Base-by-base conservation (phyloP, 2,329 filamentous ascomycete genomes). In the Colletotrichum salicis region DNA sequence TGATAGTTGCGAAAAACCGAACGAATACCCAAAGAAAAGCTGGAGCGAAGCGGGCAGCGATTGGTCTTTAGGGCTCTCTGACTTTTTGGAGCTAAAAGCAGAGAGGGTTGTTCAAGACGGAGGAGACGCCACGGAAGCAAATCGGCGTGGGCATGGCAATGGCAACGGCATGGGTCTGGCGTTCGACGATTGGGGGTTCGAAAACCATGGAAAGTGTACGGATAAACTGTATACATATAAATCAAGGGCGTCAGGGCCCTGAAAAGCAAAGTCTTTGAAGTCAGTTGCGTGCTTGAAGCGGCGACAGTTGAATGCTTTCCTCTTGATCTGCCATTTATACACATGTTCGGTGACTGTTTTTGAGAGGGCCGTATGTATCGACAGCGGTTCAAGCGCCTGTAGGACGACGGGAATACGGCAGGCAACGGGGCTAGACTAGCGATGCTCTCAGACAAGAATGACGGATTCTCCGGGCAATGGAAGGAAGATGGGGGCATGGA, bases 201-300 rank as follows among this genome's bases (percentile, higher is more conserved):
- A 24, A 63, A 63, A 15, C 41, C 31, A 41, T 29, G 41, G 31
- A 27, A 61, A 48, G 64, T 58, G 57, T 54, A 68, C 33, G 58
- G 69, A 68, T 71, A 24, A 29, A 71, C 54, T 35, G 45, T 33
- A 27, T 71, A 54, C 58, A 27, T 37, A 37, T 45, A 59, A 68
- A 58, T 48, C 29, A 13, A 54, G 33, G 48, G 33, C 37, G 29
- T 29, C 6, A 54, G 45, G 45, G 64, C 12, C 58, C n/a, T 59
- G n/a, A 24, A 24, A 63, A 45, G 29, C 33, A 27, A 64, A 65
- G 31, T 48, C 27, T 35, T 24, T 31, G 22, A 62, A 60, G 54
- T 22, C 33, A 63, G 52, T 41, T 19, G 37, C 19, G 15, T 19
- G 5, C 37, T 8, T 41, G 56, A 66, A 27, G 27, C 22, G 22